Conservation (phyloP, 768 basidiomycete species). For the Sporobolomyces pararoseus region DNA sequence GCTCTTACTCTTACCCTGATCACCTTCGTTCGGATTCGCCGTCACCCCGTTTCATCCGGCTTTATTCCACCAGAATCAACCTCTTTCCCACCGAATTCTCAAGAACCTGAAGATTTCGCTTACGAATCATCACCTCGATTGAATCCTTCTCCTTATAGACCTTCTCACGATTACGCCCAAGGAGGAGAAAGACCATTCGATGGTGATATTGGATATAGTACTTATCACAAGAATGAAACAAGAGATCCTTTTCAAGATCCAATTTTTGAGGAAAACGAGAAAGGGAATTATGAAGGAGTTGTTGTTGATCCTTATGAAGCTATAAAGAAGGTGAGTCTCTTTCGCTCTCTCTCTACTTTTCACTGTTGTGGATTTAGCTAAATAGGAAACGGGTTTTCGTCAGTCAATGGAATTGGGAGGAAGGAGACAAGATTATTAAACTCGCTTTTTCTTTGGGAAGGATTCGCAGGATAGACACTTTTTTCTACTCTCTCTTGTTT, state of each 20-base stretch:
- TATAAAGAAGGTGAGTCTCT: constrained; percentile 25
- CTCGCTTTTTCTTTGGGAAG: too few species aligned
- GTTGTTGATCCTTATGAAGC: constrained; percentile 31
- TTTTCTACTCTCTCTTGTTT: too few species aligned
- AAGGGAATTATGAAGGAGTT: not conserved
- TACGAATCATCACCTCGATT: constrained; percentile 2
- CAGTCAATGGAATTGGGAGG: constrained; percentile 14
- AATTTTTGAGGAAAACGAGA: not conserved
- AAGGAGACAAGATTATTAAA: constrained; percentile 1
- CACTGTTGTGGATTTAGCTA: not conserved
- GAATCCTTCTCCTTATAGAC: constrained; percentile 3
- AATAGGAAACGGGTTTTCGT: not conserved
- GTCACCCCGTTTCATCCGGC: constrained; percentile 11
- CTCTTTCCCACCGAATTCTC: constrained; percentile 11
- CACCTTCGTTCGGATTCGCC: constrained; percentile 24
- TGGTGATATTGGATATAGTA: not conserved
- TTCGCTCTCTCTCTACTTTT: too few species aligned
- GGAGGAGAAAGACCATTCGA: constrained; percentile 20
- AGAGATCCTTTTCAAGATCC: constrained; percentile 32
- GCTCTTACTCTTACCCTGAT: constrained; percentile 24
- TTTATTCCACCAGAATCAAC: constrained; percentile 28
- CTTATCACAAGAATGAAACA: not conserved
- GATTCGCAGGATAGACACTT: too few species aligned
- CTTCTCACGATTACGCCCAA: constrained; percentile 11
- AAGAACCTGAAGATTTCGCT: constrained; percentile 5